Percentiles rank a stretch among this genome's conserved stretches.
These are phyloP conservation scores for Starmera dryadoides DNA, from an alignment of 805 yeast genomes.

Conservation along the genomic window DNA sequence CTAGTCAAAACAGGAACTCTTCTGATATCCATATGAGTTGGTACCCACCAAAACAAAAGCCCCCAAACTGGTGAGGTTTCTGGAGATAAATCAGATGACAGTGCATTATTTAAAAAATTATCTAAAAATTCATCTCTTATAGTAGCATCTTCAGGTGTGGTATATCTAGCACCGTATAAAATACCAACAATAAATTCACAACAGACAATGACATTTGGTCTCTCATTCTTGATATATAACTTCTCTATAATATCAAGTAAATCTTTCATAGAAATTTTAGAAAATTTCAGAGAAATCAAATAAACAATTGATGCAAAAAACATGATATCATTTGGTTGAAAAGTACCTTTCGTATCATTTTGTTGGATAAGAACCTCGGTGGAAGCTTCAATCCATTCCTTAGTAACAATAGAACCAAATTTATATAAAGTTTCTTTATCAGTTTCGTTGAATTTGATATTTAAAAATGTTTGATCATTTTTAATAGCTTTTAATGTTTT, in stretches of 20 bases:
- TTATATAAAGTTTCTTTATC: slow-evolving; percentile 36
- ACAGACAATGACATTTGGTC: slow-evolving; percentile 65
- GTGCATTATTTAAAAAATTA: slow-evolving; percentile 34
- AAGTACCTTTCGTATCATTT: slow-evolving; percentile 60
- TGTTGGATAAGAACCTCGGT: slow-evolving; percentile 51
- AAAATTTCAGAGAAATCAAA: slow-evolving; percentile 38
- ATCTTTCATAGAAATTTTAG: slow-evolving; percentile 41
- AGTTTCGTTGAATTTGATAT: slow-evolving; percentile 25
- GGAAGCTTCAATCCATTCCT: slow-evolving; percentile 51
- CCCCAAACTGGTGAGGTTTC: slow-evolving; percentile 73
- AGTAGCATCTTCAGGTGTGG: slow-evolving; percentile 25
- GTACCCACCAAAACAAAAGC: slow-evolving; percentile 68
- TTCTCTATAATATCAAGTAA: slow-evolving; percentile 41
- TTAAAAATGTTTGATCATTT: slow-evolving; percentile 13
- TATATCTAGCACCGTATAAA: slow-evolving; percentile 38
- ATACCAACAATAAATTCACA: slow-evolving; percentile 69
- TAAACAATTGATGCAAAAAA: slow-evolving; percentile 44
- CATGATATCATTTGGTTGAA: slow-evolving; percentile 58
- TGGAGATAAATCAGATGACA: slow-evolving; percentile 59
- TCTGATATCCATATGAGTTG: slow-evolving; percentile 58
- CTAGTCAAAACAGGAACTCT: slow-evolving; percentile 48
- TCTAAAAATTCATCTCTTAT: slow-evolving; percentile 41
- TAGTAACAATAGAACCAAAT: slow-evolving; percentile 40
- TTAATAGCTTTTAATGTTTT: slow-evolving; percentile 40
- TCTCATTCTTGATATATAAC: slow-evolving; percentile 58